Evolutionary conservation across 1,284 basidiomycete genomes (phyloP).

Genomic region (Veloboletus limbatus): DNA sequence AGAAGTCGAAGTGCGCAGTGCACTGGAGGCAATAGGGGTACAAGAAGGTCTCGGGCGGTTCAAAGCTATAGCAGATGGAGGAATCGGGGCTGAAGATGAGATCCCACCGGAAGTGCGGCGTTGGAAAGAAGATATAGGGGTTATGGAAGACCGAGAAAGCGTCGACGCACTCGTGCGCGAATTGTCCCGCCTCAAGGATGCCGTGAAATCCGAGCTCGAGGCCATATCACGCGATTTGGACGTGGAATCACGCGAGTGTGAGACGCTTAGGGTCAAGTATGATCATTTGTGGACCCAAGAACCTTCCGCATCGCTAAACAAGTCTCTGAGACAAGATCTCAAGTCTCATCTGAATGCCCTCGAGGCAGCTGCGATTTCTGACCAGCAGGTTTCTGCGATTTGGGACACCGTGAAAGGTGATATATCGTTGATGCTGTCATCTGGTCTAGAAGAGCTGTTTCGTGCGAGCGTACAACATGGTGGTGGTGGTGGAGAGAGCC

Average conservation of each 20-base stretch:
- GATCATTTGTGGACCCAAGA: constrained; percentile 87
- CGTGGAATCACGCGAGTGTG: constrained; percentile 78
- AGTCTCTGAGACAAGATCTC: constrained; percentile 74
- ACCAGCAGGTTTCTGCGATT: constrained; percentile 70
- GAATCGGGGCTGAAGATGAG: constrained; percentile 64
- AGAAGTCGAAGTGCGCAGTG: constrained; percentile 78
- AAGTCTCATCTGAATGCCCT: constrained; percentile 77
- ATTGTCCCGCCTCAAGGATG: constrained; percentile 61
- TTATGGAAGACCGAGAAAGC: constrained; percentile 62
- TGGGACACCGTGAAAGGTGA: constrained; percentile 77
- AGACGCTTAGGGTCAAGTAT: constrained; percentile 82
- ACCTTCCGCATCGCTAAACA: constrained; percentile 76
- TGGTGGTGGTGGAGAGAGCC: constrained; percentile 47
- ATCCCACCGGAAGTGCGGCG: constrained; percentile 72
- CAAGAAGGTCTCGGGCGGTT: constrained; percentile 76
- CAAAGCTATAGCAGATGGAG: constrained; percentile 73
- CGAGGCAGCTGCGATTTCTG: constrained; percentile 76
- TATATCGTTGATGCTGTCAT: constrained; percentile 62
- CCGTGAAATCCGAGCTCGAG: constrained; percentile 62
- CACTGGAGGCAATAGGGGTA: constrained; percentile 82
- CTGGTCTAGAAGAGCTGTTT: constrained; percentile 72
- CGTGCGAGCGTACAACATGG: constrained; percentile 51
- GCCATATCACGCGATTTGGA: constrained; percentile 65
- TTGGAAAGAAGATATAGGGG: constrained; percentile 75
- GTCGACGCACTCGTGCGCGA: constrained; percentile 64